Evolutionary conservation across 768 basidiomycete genomes (phyloP).

Genomic region (Fomitopsis serialis): DNA sequence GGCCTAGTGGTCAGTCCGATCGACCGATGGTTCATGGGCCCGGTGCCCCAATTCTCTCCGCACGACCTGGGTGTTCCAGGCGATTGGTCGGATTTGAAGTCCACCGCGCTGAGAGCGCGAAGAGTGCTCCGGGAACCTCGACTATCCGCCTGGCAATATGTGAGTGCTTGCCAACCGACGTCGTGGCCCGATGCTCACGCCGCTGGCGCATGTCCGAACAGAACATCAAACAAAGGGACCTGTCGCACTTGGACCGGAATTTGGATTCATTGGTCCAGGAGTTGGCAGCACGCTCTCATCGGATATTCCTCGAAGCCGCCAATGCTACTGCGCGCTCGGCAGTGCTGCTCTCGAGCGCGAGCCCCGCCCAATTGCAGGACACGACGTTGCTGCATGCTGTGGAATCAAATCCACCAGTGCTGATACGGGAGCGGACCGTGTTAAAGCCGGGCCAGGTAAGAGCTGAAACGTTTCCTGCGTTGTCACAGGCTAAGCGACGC

Average conservation of each 20-base stretch:
- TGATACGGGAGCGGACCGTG: slow-evolving; percentile 52
- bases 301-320: slow-evolving; percentile 57
- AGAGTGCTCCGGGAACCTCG: slow-evolving; percentile 41
- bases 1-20: slow-evolving; percentile 65
- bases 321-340: slow-evolving; percentile 61
- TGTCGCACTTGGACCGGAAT: slow-evolving; percentile 61
- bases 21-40: slow-evolving; percentile 78
- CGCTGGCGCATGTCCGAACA: slow-evolving; percentile 19
- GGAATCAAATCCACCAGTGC: slow-evolving; percentile 8
- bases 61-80: slow-evolving; percentile 43
- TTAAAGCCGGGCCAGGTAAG: slow-evolving; percentile 44
- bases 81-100: slow-evolving; percentile 28
- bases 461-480: slow-evolving; percentile 16
- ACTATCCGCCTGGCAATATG: slow-evolving; percentile 4
- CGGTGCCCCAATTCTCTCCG: slow-evolving; percentile 45
- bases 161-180: not conserved
- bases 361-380: not conserved
- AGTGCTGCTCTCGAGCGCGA: slow-evolving; percentile 10
- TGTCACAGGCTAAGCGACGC: slow-evolving; percentile 7
- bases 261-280: slow-evolving; percentile 60
- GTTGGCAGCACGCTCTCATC: slow-evolving; percentile 53
- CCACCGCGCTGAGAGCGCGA: slow-evolving; percentile 44
- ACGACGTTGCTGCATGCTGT: slow-evolving; percentile 3
- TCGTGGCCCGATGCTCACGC: not conserved
- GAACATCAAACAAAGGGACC: slow-evolving; percentile 43